Evolutionary conservation across 116 monocot species (phyloP), one percentile per base, ranked within the genome.

Genomic region (Phalaenopsis hybrid): DNA sequence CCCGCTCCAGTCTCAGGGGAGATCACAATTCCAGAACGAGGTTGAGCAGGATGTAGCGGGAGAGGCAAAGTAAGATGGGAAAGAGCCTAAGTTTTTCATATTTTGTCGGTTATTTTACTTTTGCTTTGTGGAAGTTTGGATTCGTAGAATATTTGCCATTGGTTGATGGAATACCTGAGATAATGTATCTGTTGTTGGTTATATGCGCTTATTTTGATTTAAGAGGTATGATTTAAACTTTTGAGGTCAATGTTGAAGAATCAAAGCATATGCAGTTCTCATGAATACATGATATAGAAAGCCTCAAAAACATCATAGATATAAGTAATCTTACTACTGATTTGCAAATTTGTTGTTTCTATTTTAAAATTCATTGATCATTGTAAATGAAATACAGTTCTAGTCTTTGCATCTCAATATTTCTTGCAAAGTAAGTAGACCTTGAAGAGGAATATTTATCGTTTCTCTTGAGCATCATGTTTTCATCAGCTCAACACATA

Each of bases 1-100:
- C 28, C 78, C 85, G 7, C 81, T 85, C 78, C 81, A 87, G 80
- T 81, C 89, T 23, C 43, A 78, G 72, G 82, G 83, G 78, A 17
- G 48, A n/a, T 16, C 25, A 6, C 16, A 37, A 16, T 73, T 43
- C 43, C 41, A 73, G 73, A 31, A 73, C 13, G 43, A 31, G 74
- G 21, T 13, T 4, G 7, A 76, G 63, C 21, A 49, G 72, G 10
- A 49, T 61, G 43, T 5, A 44, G 5, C 58, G 7, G 55, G 2
- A 6, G 76, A 76, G 8, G 44, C 41, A 74, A 21, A 20, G 7
- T 11, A 73, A 37, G 37, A 73, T 41, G 41, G 8, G 4, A 37
- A 16, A 4, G 11, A 15, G 12, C 33, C 12, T 34, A 23, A 48
- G 45, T 0, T 75, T 20, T 46, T 44, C n/a, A 41, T 75, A 17